These are phyloP conservation scores for Chlamydomonas eustigma DNA, from an alignment of 139 green algal genomes.

Conservation along the genomic window DNA sequence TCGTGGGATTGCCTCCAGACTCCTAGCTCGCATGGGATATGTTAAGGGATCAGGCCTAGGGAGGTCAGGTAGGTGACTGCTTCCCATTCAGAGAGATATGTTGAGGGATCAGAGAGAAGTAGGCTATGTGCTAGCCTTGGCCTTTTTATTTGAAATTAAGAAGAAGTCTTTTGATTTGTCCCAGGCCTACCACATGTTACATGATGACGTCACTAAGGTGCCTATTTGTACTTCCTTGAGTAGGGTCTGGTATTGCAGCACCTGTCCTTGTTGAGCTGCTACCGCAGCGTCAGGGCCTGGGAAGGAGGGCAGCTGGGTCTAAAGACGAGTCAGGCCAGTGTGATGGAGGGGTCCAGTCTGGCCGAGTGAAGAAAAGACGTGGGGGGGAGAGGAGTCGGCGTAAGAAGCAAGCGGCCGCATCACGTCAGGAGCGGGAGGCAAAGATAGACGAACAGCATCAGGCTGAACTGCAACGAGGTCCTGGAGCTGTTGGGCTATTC, in stretches of 20 bases:
- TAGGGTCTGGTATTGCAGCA: constrained; percentile 15
- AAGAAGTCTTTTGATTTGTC: background rate
- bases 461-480: background rate
- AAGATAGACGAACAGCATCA: background rate
- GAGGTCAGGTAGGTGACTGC: constrained; percentile 16
- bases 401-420: background rate
- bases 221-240: too few species aligned
- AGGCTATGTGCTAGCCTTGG: too few species aligned
- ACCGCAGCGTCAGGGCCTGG: constrained; percentile 24
- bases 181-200: background rate
- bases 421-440: background rate
- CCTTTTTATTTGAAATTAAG: too few species aligned
- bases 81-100: background rate
- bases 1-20: constrained; percentile 44
- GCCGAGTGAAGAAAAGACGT: background rate
- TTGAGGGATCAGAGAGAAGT: too few species aligned
- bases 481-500: background rate
- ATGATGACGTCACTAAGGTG: background rate
- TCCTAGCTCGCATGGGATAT: constrained; percentile 52
- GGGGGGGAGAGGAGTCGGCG: background rate
- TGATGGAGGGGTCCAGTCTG: background rate
- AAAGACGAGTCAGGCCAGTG: background rate
- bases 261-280: constrained; percentile 32
- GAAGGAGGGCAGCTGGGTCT: background rate
- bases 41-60: constrained; percentile 31